Evolutionary conservation across 257 asterid species (phyloP), one percentile per base, ranked within the genome.

Genomic region (Primulina eburnea): DNA sequence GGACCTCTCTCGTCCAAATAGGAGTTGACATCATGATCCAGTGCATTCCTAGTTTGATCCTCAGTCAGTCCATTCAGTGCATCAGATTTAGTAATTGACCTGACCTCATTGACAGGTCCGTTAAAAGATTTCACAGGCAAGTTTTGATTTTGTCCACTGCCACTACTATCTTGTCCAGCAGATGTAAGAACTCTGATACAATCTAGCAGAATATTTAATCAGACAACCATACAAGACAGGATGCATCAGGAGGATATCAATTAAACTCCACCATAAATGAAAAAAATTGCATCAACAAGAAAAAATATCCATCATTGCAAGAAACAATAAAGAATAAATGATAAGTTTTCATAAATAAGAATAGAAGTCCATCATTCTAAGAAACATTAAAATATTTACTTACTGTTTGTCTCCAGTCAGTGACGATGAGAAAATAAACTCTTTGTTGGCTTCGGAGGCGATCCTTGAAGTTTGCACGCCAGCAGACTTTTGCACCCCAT

Each of bases 401-500:
- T 73, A 94, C 99, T 82, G 75, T 79, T 84, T 94, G 83, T 94
- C 96, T 69, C 99, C 99, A 0, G 87, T 86, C 74, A 85, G 91
- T 4, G 95, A 87, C 43, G 99, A 77, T 68, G 99, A 94, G 74
- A 94, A 94, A 61, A 94, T 94, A 78, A 87, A 94, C 75, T 94
- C 97, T 80, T 95, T 81, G 65, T 89, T 91, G 82, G 99, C 91
- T 82, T 94, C 97, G 18, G 99, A 94, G 73, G 99, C 99, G 52
- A 94, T 94, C 70, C 99, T 83, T 67, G 97, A 89, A 72, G 92
- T 88, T 85, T 86, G 96, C 64, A 91, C 78, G 59, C 99, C 99
- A 79, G 99, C 97, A 75, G 97, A 71, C 80, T 91, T 94, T 78
- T 83, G 99, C 73, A 89, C 99, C 77, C 83, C 90, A 83, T 87